phyloP scores from a whole-genome alignment of 2,329 filamentous ascomycete genomes.

The Ophiostoma quercus region DNA sequence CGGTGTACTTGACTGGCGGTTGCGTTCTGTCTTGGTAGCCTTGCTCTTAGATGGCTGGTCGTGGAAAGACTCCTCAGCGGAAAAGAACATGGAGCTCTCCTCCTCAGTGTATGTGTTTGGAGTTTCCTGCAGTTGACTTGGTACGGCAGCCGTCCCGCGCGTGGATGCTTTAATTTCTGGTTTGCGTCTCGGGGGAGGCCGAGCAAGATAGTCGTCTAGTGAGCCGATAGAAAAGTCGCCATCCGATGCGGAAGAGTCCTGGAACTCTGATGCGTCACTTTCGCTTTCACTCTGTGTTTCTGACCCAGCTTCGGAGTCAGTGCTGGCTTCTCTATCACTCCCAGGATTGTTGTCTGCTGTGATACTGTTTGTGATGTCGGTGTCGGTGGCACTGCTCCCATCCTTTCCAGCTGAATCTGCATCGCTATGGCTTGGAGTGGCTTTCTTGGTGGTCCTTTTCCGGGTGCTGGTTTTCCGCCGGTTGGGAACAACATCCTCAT shows the following conservation, averaged over 20 bases:
- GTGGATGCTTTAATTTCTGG: not conserved
- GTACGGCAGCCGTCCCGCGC: not conserved
- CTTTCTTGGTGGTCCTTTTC: not conserved
- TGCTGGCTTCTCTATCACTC: not conserved
- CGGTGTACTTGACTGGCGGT: constrained; percentile 25
- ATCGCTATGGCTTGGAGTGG: not conserved
- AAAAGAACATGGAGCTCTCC: constrained; percentile 26
- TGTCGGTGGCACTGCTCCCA: not conserved
- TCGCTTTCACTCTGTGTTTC: constrained; percentile 15
- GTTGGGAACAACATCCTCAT: not conserved
- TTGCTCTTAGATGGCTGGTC: not conserved
- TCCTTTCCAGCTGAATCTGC: not conserved
- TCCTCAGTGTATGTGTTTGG: constrained; percentile 15
- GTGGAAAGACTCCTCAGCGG: constrained; percentile 23
- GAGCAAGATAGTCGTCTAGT: constrained; percentile 18
- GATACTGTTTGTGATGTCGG: not conserved
- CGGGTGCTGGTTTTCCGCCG: not conserved
- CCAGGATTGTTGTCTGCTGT: not conserved
- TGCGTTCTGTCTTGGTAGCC: not conserved
- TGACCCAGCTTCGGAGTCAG: not conserved
- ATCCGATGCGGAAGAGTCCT: constrained; percentile 15
- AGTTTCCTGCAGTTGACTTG: not conserved
- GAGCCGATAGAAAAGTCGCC: constrained; percentile 16
- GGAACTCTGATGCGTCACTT: constrained; percentile 24
- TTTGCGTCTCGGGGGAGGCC: constrained; percentile 3